Conservation (phyloP, 2,329 filamentous ascomycete species). For the Ceratocystis cubensis region DNA sequence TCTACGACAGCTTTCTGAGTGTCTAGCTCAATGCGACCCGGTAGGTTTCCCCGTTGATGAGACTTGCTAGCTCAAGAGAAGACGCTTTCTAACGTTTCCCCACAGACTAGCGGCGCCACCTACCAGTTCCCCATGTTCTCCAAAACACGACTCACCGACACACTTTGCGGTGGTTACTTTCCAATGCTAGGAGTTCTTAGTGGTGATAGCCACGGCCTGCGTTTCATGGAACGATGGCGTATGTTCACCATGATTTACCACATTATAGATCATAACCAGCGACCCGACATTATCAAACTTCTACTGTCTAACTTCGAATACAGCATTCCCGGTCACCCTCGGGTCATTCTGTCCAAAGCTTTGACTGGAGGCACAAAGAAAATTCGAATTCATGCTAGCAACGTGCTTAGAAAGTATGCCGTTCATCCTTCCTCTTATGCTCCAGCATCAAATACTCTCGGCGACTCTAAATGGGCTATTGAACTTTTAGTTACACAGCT, state of each 20-base stretch:
- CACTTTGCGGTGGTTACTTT: constrained; percentile 85
- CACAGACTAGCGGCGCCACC: constrained; percentile 55
- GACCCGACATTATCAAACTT: constrained; percentile 80
- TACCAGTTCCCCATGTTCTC: constrained; percentile 85
- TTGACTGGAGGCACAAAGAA: constrained; percentile 84
- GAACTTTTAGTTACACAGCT: constrained; percentile 93
- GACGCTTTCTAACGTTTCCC: not conserved
- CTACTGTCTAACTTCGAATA: constrained; percentile 90
- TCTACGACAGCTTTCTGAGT: constrained; percentile 86
- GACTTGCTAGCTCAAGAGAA: not conserved
- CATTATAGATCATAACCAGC: constrained; percentile 80
- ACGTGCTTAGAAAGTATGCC: constrained; percentile 75
- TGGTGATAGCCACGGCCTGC: constrained; percentile 66
- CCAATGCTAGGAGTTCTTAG: constrained; percentile 81
- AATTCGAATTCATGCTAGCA: constrained; percentile 81
- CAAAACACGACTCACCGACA: constrained; percentile 68
- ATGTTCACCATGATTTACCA: constrained; percentile 99
- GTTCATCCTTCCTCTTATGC: constrained; percentile 33
- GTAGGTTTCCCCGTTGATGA: constrained; percentile 35
- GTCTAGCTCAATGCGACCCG: constrained; percentile 85
- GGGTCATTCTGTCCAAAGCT: constrained; percentile 85
- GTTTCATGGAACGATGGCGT: constrained; percentile 88
- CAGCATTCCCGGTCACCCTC: constrained; percentile 71
- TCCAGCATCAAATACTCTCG: constrained; percentile 21
- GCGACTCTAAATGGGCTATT: constrained; percentile 87